Base-by-base conservation (phyloP, 208 protist genomes). In the Trypanosoma theileri region DNA sequence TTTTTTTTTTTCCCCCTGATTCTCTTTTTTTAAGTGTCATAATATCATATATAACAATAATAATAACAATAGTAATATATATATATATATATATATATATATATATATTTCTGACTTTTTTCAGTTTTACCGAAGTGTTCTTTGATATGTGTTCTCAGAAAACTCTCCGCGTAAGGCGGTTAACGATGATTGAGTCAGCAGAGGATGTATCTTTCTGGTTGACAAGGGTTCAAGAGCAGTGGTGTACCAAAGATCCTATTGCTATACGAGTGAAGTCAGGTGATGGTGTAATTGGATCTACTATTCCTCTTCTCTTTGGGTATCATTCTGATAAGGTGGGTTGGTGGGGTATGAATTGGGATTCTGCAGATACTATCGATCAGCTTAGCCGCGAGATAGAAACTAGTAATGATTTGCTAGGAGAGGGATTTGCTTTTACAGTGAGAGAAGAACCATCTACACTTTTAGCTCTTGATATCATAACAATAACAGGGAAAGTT, bases 171-270 rank as follows among this genome's bases (percentile, higher is more conserved):
- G 67, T 85, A 6, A 71, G 72, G 31, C 84, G 74, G 2, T 42
- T 91, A 28, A 61, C 48, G 16, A 67, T 88, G 4, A 62, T 91
- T 19, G 81, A 91, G 51, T 71, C 73, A 13, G 79, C 74, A 0
- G 85, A 86, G 64, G 68, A 82, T 51, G 58, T 56, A 14, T 45
- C 41, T 35, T 60, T 80, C 51, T 91, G 79, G 76, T 63, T 65
- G 7, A 17, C 55, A 16, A 60, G 80, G 16, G 56, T 79, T 40
- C 80, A 73, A 46, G 59, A 62, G 51, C 81, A 86, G 45, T 91
- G 82, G 85, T 68, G 59, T 58, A 68, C 59, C 28, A 57, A 46
- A n/a, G 59, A 75, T 40, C 9, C 69, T 14, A 22, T 90, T 35
- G 85, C 81, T 28, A 71, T 87, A 26, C 79, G 85, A 24, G 70